These are phyloP conservation scores for Calcarisporium arbuscula DNA, from an alignment of 2,329 filamentous ascomycete species.

Conservation along the genomic window DNA sequence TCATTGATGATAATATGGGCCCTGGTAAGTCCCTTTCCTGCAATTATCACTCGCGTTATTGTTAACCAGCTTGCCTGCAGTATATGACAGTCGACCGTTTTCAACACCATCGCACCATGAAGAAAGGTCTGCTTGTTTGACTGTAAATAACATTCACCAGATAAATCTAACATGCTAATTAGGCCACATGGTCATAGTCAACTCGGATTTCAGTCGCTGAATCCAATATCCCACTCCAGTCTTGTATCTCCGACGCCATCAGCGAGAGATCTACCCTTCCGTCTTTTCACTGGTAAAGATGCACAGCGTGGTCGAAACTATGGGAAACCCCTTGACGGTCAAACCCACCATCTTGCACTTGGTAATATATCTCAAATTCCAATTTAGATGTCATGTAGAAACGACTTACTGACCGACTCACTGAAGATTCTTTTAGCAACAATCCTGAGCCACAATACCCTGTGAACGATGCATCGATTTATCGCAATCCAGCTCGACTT, in stretches of 20 bases:
- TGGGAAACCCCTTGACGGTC: slow-evolving; percentile 7
- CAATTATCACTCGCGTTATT: too few relatives aligned
- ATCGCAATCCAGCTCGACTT: slow-evolving; percentile 21
- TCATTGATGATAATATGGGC: slow-evolving; percentile 20
- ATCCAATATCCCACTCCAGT: slow-evolving; percentile 31
- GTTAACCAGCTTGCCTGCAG: too few relatives aligned
- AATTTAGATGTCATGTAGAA: too few relatives aligned
- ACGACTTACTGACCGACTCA: slow-evolving; percentile 10
- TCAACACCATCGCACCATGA: slow-evolving; percentile 14
- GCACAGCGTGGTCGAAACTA: slow-evolving; percentile 13
- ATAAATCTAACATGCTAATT: slow-evolving; percentile 6
- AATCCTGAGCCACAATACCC: slow-evolving; percentile 21
- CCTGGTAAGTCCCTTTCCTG: slow-evolving; percentile 16
- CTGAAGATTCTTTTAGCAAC: slow-evolving; percentile 17
- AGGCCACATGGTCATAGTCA: slow-evolving; percentile 27
- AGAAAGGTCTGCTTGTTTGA: slow-evolving; percentile 16
- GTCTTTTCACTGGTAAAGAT: slow-evolving; percentile 18
- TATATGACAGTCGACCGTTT: slow-evolving; percentile 17
- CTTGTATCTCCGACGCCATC: slow-evolving; percentile 28
- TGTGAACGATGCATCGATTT: slow-evolving; percentile 24
- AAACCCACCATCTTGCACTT: slow-evolving; percentile 8
- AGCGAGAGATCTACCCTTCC: slow-evolving; percentile 19
- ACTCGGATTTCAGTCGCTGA: slow-evolving; percentile 28
- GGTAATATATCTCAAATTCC: slow-evolving; percentile 5
- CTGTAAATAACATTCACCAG: background rate